Evolutionary conservation across 2,329 filamentous ascomycete species (phyloP), one percentile per base, ranked within the genome.

Genomic region (Nigrograna mackinnonii): DNA sequence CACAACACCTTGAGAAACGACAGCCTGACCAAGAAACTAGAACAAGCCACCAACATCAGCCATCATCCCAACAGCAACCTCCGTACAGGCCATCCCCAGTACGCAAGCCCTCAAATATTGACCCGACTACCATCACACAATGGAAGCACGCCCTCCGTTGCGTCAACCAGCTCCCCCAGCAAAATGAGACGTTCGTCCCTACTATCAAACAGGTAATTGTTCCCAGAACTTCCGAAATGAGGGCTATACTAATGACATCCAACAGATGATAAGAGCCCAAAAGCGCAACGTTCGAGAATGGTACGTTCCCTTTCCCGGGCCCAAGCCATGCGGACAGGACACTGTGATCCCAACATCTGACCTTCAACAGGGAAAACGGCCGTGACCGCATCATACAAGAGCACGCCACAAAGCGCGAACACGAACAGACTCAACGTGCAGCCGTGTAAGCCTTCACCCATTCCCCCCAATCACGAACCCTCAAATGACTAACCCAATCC

Each of bases 231-330:
- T 41, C 12, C 12, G 39, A 31, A 32, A 14, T 22, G 16, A 26
- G 56, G 43, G 56, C 59, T 31, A 16, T 33, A 18, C 14, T 42
- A 22, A 41, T 37, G 3, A 22, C 22, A 22, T 22, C 37, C 3
- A 6, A 12, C 47, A 83, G 67, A 73, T 87, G 64, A 85, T 87
- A 46, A 74, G 75, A 41, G 76, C 81, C 31, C 84, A 87, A 60
- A 77, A 83, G 54, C 73, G 76, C 30, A 79, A 86, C 53, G 82
- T 87, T 51, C 74, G 74, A 50, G 76, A 80, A 50, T 87, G 84
- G 75, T 60, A 48, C 11, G 52, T n/a, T 31, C 11, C 2, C 24
- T 28, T 28, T 28, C 14, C 24, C 11, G 14, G 14, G 11, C 2
- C 9, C 9, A 5, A 16, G 6, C 26, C 21, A 21, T 22, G 33